Evolutionary conservation across 495 filamentous ascomycete species (phyloP).

Genomic region (Podospora anserina): DNA sequence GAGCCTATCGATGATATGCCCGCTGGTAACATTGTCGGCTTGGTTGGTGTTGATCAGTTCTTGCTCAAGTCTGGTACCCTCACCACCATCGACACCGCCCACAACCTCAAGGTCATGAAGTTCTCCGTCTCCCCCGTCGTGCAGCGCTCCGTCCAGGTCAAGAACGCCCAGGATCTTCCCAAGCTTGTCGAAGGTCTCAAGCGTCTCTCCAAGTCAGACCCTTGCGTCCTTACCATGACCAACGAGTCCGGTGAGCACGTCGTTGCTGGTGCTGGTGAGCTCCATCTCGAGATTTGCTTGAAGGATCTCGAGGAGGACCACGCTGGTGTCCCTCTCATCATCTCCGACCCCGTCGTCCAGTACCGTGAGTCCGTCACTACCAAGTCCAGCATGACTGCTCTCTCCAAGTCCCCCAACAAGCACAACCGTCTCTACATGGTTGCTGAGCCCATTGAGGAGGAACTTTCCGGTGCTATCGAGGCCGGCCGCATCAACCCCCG

Average conservation of each 20-base stretch:
- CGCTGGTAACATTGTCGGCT: slow-evolving; percentile 97
- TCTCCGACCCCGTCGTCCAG: slow-evolving; percentile 94
- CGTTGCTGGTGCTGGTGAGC: slow-evolving; percentile 97
- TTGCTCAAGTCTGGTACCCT: slow-evolving; percentile 99
- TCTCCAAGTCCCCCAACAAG: slow-evolving; percentile 99
- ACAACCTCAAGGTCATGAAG: slow-evolving; percentile 99
- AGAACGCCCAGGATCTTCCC: slow-evolving; percentile 99
- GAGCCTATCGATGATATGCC: slow-evolving; percentile 99
- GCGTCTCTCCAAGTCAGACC: slow-evolving; percentile 99
- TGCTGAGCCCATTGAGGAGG: slow-evolving; percentile 85
- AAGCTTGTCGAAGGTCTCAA: slow-evolving; percentile 99
- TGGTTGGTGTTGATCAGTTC: slow-evolving; percentile 99
- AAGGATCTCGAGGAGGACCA: slow-evolving; percentile 99
- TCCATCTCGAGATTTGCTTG: slow-evolving; percentile 99
- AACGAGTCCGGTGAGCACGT: slow-evolving; percentile 94
- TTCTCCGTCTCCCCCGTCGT: slow-evolving; percentile 99
- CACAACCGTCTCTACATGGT: slow-evolving; percentile 99
- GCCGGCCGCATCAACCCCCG: slow-evolving; percentile 85
- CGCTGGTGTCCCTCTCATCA: slow-evolving; percentile 91
- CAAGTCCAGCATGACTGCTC: slow-evolving; percentile 85
- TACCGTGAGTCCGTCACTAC: slow-evolving; percentile 93
- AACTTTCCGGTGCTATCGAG: slow-evolving; percentile 88
- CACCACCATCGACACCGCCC: slow-evolving; percentile 92
- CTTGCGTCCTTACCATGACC: slow-evolving; percentile 90
- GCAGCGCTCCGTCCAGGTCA: slow-evolving; percentile 97